Conservation (phyloP, 1,139 yeast species). For the Scheffersomyces lignicola region DNA sequence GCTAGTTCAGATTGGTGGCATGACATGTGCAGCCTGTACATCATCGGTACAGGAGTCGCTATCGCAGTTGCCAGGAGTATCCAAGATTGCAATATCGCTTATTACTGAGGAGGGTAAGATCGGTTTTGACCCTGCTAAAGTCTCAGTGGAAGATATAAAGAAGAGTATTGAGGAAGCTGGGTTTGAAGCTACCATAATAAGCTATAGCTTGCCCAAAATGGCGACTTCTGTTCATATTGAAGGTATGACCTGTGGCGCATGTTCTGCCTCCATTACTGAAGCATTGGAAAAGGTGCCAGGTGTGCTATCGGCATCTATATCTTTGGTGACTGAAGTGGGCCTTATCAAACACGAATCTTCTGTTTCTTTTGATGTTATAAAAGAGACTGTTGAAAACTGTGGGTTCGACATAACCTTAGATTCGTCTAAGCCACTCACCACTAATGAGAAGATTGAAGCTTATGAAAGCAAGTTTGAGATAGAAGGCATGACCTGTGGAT, state of each 20-base stretch:
- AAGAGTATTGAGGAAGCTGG: constrained; percentile 36
- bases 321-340: constrained; percentile 38
- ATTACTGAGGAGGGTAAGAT: constrained; percentile 33
- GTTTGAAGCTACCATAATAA: constrained; percentile 25
- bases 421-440: constrained; percentile 6
- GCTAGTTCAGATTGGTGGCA: constrained; percentile 18
- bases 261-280: constrained; percentile 38
- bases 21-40: constrained; percentile 41
- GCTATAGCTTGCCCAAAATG: constrained; percentile 5
- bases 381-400: constrained; percentile 33
- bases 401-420: constrained; percentile 37
- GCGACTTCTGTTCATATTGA: constrained; percentile 13
- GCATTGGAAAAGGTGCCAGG: constrained; percentile 25
- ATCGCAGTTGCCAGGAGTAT: constrained; percentile 19
- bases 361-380: constrained; percentile 14
- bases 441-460: not conserved
- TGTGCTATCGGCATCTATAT: constrained; percentile 28
- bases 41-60: constrained; percentile 30
- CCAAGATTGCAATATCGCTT: constrained; percentile 26
- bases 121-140: constrained; percentile 14
- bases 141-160: constrained; percentile 15
- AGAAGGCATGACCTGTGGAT: constrained; percentile 86
- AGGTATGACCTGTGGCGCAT: constrained; percentile 47
- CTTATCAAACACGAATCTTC: constrained; percentile 21
- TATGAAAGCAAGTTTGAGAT: constrained; percentile 32